Percentiles rank a stretch among this genome's conserved stretches.
Conservation (phyloP, 2,329 filamentous ascomycete genomes). For the Lasiodiplodia citricola region DNA sequence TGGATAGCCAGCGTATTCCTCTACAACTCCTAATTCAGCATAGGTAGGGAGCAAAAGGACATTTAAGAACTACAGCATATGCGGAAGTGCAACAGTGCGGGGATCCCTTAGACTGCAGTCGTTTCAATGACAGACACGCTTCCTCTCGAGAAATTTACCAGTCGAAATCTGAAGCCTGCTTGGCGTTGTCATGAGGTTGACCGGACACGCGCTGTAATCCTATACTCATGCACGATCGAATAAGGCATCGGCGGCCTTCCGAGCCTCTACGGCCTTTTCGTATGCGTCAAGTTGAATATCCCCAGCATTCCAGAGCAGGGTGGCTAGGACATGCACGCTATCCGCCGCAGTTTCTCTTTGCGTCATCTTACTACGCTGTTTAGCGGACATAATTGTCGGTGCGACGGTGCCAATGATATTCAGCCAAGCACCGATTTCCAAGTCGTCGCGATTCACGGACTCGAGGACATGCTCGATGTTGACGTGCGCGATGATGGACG, state of each 20-base stretch:
- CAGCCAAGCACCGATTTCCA: conserved; percentile 81
- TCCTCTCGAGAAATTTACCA: background rate
- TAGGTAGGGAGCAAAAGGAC: conserved; percentile 15
- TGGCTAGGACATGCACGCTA: conserved; percentile 67
- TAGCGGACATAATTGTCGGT: background rate
- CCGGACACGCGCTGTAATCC: background rate
- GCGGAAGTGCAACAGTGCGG: background rate
- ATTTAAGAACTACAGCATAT: background rate
- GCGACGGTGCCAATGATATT: conserved; percentile 80
- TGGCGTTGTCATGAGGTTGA: background rate
- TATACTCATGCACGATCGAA: background rate
- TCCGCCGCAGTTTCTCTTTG: background rate
- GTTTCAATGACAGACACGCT: background rate
- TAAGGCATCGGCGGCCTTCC: conserved; percentile 18
- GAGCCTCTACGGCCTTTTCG: conserved; percentile 56
- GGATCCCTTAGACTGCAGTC: background rate
- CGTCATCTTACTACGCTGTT: conserved; percentile 31
- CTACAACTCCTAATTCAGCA: conserved; percentile 4
- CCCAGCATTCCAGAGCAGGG: conserved; percentile 79
- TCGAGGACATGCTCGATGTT: conserved; percentile 75
- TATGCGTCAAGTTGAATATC: conserved; percentile 74
- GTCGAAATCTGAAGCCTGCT: background rate
- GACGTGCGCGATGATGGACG: conserved; percentile 61
- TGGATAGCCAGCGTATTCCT: background rate
- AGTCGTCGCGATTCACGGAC: conserved; percentile 65